Evolutionary conservation across 2,329 filamentous ascomycete genomes (phyloP).

Genomic region (Apiospora aurea): DNA sequence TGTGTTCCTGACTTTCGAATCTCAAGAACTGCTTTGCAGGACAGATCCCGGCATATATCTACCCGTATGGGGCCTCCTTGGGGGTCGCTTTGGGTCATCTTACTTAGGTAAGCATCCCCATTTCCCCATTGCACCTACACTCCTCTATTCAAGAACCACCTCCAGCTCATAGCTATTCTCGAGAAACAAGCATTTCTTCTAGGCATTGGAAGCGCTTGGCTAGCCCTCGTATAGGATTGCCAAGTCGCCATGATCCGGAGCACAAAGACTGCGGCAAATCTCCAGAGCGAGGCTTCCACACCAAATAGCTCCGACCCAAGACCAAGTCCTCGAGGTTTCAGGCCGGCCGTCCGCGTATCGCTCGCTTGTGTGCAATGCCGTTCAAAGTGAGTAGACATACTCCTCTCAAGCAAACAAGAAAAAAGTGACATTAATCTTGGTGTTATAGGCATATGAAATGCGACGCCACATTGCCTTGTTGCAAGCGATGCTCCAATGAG

Average conservation of each 20-base stretch:
- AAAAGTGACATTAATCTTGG: neutral
- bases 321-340: constrained; percentile 35
- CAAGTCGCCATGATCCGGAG: neutral
- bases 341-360: constrained; percentile 49
- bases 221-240: neutral
- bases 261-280: constrained; percentile 28
- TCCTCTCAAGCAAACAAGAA: neutral
- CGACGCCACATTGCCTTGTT: constrained; percentile 51
- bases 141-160: neutral
- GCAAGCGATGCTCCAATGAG: constrained; percentile 49
- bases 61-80: neutral
- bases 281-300: constrained; percentile 33
- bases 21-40: neutral
- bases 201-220: neutral
- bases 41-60: neutral
- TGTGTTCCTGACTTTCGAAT: neutral
- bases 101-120: constrained; percentile 5
- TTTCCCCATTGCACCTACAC: neutral
- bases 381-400: constrained; percentile 43
- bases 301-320: constrained; percentile 37
- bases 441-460: constrained; percentile 49
- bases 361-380: constrained; percentile 56
- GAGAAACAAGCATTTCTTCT: neutral
- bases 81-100: neutral
- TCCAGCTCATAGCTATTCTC: neutral